Percentiles rank a stretch among this genome's conserved stretches.
Evolutionary conservation across 2,329 filamentous ascomycete genomes (phyloP).

Genomic region (Colletotrichum godetiae): DNA sequence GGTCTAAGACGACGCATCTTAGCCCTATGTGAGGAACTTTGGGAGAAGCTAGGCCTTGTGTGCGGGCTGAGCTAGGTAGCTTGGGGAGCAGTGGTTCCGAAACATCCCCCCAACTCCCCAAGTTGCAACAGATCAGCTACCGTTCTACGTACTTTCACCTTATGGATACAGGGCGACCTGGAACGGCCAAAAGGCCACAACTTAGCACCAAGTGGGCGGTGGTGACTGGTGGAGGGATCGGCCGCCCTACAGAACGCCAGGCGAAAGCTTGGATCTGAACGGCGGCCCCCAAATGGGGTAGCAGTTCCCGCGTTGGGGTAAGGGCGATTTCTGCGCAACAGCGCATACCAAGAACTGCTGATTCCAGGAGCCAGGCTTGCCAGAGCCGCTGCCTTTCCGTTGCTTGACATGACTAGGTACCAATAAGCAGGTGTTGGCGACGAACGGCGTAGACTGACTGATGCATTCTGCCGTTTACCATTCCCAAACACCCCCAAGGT

Average conservation of each 20-base stretch:
- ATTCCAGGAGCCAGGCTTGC: neutral
- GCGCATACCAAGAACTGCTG: neutral
- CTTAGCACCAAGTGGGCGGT: no score
- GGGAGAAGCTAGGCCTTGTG: slow-evolving; percentile 10
- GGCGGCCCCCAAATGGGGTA: slow-evolving; percentile 14
- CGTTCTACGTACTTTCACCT: neutral
- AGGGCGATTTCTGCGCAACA: neutral
- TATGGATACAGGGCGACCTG: neutral
- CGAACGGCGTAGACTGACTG: neutral
- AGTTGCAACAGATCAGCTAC: neutral
- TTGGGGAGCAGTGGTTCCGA: neutral
- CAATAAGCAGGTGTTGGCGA: neutral
- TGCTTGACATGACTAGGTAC: neutral
- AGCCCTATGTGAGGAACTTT: slow-evolving; percentile 23
- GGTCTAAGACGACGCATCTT: neutral
- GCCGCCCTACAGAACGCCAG: neutral
- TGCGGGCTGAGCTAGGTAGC: slow-evolving; percentile 30
- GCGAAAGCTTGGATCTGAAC: slow-evolving; percentile 11
- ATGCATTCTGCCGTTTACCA: neutral
- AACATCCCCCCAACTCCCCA: neutral
- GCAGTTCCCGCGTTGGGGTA: neutral
- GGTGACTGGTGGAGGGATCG: neutral
- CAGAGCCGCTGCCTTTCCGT: neutral
- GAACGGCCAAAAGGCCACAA: no score
- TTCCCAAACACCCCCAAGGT: neutral